Evolutionary conservation across 1,284 basidiomycete species (phyloP).

Genomic region (Bondarzewia mesenterica): DNA sequence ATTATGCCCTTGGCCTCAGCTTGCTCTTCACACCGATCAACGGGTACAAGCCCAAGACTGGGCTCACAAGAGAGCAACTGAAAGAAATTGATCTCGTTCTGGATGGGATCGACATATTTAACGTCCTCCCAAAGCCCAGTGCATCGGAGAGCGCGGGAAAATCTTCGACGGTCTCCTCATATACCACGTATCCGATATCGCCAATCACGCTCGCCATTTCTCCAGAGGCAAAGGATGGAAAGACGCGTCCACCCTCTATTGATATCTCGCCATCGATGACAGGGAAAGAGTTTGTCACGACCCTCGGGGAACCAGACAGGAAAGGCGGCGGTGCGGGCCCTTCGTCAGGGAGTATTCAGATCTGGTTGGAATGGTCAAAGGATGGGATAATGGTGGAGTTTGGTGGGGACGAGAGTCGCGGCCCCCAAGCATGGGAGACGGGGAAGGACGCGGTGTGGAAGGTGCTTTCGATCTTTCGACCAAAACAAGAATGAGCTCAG

Average conservation of each 20-base stretch:
- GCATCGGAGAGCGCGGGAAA: conserved; percentile 15
- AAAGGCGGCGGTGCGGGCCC: conserved; percentile 83
- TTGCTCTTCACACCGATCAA: conserved; percentile 57
- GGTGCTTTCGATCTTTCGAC: conserved; percentile 58
- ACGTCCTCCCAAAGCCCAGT: conserved; percentile 31
- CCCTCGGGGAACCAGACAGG: conserved; percentile 74
- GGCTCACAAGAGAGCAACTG: conserved; percentile 38
- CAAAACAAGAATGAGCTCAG: conserved; percentile 12
- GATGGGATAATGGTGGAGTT: conserved; percentile 80
- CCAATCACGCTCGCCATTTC: conserved; percentile 38
- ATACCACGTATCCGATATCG: conserved; percentile 44
- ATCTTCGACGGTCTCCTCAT: conserved; percentile 31
- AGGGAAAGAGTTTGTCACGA: conserved; percentile 69
- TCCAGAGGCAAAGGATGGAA: conserved; percentile 27
- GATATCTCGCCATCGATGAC: conserved; percentile 42
- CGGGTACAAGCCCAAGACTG: conserved; percentile 50
- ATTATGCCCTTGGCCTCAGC: conserved; percentile 70
- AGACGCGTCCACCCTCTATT: conserved; percentile 31
- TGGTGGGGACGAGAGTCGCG: conserved; percentile 65
- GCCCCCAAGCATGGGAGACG: conserved; percentile 77
- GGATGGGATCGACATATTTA: conserved; percentile 79
- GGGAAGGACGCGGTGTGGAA: conserved; percentile 76
- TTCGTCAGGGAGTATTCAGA: conserved; percentile 75
- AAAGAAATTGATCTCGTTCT: conserved; percentile 42
- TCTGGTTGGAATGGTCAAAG: conserved; percentile 87